Evolutionary conservation across 2,329 filamentous ascomycete genomes (phyloP), one percentile per base, ranked within the genome.

Genomic region (Chaetomium globosum): DNA sequence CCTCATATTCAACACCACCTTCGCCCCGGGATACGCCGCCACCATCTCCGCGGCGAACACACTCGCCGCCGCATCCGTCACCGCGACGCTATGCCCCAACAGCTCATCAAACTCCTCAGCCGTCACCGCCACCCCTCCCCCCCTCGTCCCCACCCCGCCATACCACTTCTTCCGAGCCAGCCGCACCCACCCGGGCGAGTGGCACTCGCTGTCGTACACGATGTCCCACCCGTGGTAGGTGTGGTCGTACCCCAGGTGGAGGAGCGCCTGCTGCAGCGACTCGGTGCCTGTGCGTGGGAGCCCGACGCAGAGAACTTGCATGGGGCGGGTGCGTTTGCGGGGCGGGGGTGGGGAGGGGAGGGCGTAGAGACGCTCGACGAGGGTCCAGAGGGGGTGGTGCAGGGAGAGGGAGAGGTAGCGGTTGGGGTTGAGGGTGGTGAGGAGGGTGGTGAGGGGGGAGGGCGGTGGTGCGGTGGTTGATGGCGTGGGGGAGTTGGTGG

Each of bases 41-140:
- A 83, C 73, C 53, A 83, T 68, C 57, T 83, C 81, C 21, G 77
- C 75, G 2, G 75, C 78, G 30, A 83, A 79, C 28, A 66, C 59
- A 9, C 60, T 66, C 5, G 66, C 69, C 10, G 69, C 67, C 3
- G 68, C 68, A 31, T 73, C 71, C 10, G 70, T 72, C 1, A 72
- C 70, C 10, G 70, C 71, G 10, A 66, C 66, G 39, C 60, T 43
- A 53, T 72, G 69, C 0, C 70, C 70, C 2, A 73, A 58, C 13
- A 73, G 28, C 5, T 48, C 63, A 59, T 73, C 70, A 26, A 72
- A 72, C 12, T 72, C 71, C 12, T 51, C 51, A 3, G 67, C 65
- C 1, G 68, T 65, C 13, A 69, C 63, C 19, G 12, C 53, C n/a
- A 19, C 33, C 10, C 46, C 26, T 3, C 23, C 52, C 4, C 53